Conservation (phyloP, 345 rosid species). For the Odontarrhena argentea region DNA sequence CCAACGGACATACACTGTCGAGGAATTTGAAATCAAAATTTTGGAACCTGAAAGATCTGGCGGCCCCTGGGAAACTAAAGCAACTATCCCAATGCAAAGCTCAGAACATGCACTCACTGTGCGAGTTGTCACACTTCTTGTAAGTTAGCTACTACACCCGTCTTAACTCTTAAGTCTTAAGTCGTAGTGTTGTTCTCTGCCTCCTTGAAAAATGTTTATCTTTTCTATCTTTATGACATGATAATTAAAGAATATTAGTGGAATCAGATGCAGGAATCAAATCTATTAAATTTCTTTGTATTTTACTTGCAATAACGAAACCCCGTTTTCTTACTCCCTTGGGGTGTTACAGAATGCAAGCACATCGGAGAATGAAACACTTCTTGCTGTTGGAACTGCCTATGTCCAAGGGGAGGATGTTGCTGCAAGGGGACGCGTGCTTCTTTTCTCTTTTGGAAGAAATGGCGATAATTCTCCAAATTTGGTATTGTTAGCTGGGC, state of each 20-base stretch:
- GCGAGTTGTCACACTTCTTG: conserved; percentile 83
- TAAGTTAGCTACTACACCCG: conserved; percentile 51
- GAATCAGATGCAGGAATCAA: conserved; percentile 20
- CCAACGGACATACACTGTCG: conserved; percentile 71
- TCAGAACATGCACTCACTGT: conserved; percentile 94
- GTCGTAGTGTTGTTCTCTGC: conserved; percentile 31
- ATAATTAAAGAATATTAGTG: conserved; percentile 9
- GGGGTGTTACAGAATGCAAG: conserved; percentile 65
- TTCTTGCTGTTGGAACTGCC: conserved; percentile 94
- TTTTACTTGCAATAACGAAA: conserved; percentile 25
- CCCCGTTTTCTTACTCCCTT: conserved; percentile 24
- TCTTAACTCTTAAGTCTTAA: background rate
- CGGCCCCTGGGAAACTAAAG: conserved; percentile 91
- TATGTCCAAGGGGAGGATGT: conserved; percentile 99
- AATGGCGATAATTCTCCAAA: conserved; percentile 63
- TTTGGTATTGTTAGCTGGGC: conserved; percentile 49
- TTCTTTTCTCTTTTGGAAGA: conserved; percentile 76
- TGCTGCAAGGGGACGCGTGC: conserved; percentile 95
- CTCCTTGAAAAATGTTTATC: conserved; percentile 6
- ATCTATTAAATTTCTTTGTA: conserved; percentile 3
- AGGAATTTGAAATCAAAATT: conserved; percentile 91
- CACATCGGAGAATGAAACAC: conserved; percentile 83
- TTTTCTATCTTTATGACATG: conserved; percentile 26
- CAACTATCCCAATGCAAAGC: conserved; percentile 93
- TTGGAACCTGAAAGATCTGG: conserved; percentile 86